Percentiles rank a stretch among this genome's conserved stretches.
Conservation (phyloP, 495 filamentous ascomycete species). For the Bacidia rubella region DNA sequence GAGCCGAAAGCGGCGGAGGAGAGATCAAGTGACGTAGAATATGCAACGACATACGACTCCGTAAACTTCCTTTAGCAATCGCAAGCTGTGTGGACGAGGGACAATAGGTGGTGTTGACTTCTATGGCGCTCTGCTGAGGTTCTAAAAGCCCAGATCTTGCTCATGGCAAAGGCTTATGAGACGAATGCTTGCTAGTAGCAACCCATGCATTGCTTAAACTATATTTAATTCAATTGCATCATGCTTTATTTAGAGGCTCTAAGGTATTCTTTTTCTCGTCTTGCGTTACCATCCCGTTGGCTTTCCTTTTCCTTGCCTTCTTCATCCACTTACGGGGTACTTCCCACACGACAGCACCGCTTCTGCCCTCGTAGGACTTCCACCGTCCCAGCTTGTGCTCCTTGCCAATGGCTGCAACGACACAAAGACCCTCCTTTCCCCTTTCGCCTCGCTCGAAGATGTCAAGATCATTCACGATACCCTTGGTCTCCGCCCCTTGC, state of each 20-base stretch:
- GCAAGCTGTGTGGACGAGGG: too few species aligned
- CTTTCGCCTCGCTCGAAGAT: constrained; percentile 65
- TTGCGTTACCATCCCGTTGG: neutral
- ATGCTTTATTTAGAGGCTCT: too few species aligned
- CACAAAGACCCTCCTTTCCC: constrained; percentile 57
- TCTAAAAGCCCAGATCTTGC: too few species aligned
- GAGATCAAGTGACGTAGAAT: neutral
- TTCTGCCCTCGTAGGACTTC: constrained; percentile 54
- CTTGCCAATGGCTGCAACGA: constrained; percentile 73
- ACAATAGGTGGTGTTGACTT: too few species aligned
- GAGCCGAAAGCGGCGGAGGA: neutral
- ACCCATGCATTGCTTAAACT: too few species aligned
- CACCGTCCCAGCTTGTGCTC: constrained; percentile 74
- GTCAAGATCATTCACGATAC: constrained; percentile 74
- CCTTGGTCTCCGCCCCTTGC: constrained; percentile 35
- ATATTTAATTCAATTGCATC: too few species aligned
- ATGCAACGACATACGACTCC: too few species aligned
- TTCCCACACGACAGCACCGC: constrained; percentile 69
- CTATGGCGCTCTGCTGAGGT: too few species aligned
- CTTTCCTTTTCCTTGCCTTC: neutral
- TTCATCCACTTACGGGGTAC: constrained; percentile 37
- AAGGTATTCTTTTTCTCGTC: neutral
- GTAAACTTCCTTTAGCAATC: too few species aligned
- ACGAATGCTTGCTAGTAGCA: too few species aligned
- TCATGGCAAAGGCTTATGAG: too few species aligned